Base-by-base conservation (phyloP, 371 early-diverging fungal species). In the Mucor mucedo region DNA sequence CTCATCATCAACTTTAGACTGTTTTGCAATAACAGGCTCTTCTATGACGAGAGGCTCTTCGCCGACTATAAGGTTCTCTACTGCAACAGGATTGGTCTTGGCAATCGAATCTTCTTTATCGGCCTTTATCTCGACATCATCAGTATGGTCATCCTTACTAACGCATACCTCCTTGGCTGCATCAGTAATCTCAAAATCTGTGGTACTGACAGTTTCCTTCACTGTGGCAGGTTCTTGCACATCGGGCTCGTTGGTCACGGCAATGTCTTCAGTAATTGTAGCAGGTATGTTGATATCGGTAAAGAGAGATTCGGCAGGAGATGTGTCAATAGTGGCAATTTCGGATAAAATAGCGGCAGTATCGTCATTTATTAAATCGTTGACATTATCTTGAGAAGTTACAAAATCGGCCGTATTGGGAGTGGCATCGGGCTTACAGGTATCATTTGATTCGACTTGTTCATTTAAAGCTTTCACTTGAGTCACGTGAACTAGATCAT, bases 371-470 rank as follows among this genome's bases (percentile, higher is more conserved):
- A 48, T 2, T 3, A 35, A 35, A 13, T 42, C n/a, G 14, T 6
- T 42, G 11, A 42, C 8, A 30, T 1, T 16, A 50, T 29, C 47
- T 50, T 50, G 50, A 16, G 3, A 8, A 48, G 21, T 28, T 8
- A 28, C 48, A 8, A 9, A 9, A 3, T 54, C 55, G 8, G 9
- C 40, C 39, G 35, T 30, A 30, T 52, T 39, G 6, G 9, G 21
- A 41, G 38, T 4, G 21, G 52, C 52, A 28, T 60, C 60, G 27
- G 60, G 60, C 5, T 60, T 60, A 42, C 60, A 60, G 14, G 33
- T 28, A 9, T 52, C 44, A 1, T 42, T 32, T 4, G 60, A 28
- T 9, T 42, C 6, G 10, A 60, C 29, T 27, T 60, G 33, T 27
- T 62, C 8, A 7, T 10, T 2, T 3, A 53, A 29, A n/a, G 16